Evolutionary conservation across 495 filamentous ascomycete species (phyloP), one percentile per base, ranked within the genome.

Genomic region (Penicillium desertorum): DNA sequence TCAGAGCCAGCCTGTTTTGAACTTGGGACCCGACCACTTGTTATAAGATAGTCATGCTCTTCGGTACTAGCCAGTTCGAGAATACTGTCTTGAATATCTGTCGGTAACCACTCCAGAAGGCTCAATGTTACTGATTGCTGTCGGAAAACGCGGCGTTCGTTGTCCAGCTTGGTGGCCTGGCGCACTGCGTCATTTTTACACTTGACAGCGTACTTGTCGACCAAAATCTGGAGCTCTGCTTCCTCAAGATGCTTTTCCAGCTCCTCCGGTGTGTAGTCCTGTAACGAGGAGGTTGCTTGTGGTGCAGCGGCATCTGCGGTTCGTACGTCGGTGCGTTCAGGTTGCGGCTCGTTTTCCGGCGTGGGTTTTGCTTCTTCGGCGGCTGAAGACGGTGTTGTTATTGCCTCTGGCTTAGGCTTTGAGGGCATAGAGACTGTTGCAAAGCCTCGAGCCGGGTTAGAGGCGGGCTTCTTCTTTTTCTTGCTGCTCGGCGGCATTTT

Each of bases 371-470:
- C 69, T 23, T 73, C 71, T 32, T 62, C 66, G 5, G 71, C 64
- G 11, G 68, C 68, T 22, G 67, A 57, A 5, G 71, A 61, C 10
- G 67, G 65, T 20, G 71, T 69, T 4, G 69, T 63, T 16, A 67
- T 67, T 30, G 54, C 60, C 32, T 69, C 66, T 34, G 64, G 54
- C 56, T 79, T 79, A 12, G 73, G 71, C 71, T 95, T 96, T 8
- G 89, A 93, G 39, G 91, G 88, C 48, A 90, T 79, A 12, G 93
- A 97, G 14, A 89, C 92, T 2, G 94, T 98, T 57, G 92, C 91
- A 76, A 97, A 91, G 9, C 91, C 92, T 64, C 94, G 83, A 42
- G 90, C 89, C 27, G 93, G 90, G 71, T 96, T 97, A 17, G 84
- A 79, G 16, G 78, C 81, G 45, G 88, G 76, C 77, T 96, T 96